Conservation (phyloP, 2,329 filamentous ascomycete species). For the Rutstroemia sp. region DNA sequence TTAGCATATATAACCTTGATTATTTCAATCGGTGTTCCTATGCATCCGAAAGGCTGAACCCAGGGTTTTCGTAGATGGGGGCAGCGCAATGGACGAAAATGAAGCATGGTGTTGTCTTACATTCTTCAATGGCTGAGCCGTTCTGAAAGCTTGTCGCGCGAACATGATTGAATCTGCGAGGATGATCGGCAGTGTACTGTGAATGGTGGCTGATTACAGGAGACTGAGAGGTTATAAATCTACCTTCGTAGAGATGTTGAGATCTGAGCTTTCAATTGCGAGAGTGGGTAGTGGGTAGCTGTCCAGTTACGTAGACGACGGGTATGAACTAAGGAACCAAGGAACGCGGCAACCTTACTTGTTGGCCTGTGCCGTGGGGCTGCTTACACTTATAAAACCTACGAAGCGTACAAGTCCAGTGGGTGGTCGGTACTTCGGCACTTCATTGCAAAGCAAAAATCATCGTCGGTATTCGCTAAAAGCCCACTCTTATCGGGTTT, state of each 20-base stretch:
- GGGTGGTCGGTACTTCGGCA: no score
- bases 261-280: no score
- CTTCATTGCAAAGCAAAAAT: no score
- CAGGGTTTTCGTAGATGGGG: background rate
- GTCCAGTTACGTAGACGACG: no score
- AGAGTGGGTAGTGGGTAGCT: no score
- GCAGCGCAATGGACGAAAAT: background rate
- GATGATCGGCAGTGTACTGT: background rate
- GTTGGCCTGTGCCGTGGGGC: no score
- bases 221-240: background rate
- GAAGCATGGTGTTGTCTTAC: conserved; percentile 37
- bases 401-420: no score
- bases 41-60: background rate
- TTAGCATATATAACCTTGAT: conserved; percentile 8
- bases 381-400: no score
- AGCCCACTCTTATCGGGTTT: no score
- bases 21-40: background rate
- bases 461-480: no score
- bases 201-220: background rate
- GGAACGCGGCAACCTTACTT: no score
- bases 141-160: conserved; percentile 56
- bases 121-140: conserved; percentile 56
- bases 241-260: background rate
- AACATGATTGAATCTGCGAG: conserved; percentile 45
- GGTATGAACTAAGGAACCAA: no score